phyloP scores from a whole-genome alignment of 2,329 filamentous ascomycete species.

The Neopestalotiopsis sp. region DNA sequence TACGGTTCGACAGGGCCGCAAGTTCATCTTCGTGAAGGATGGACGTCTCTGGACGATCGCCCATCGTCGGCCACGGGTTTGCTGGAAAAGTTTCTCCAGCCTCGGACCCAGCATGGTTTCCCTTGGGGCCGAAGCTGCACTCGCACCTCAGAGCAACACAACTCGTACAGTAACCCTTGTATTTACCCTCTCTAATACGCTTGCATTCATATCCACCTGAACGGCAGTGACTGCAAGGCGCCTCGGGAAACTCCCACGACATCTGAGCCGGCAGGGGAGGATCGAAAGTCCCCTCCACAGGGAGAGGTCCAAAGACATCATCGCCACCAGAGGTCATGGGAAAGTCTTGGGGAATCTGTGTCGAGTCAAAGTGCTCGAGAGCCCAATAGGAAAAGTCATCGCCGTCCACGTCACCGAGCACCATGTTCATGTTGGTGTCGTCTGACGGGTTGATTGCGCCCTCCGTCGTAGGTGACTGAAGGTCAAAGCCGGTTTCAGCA shows the following conservation, averaged over 20 bases:
- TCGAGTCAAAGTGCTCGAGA: conserved; percentile 60
- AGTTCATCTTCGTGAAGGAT: conserved; percentile 44
- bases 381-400: conserved; percentile 67
- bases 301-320: conserved; percentile 37
- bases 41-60: conserved; percentile 46
- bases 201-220: conserved; percentile 64
- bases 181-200: conserved; percentile 62
- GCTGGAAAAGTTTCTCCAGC: conserved; percentile 45
- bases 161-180: conserved; percentile 66
- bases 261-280: conserved; percentile 34
- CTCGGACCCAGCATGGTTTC: conserved; percentile 40
- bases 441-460: conserved; percentile 33
- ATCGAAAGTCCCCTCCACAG: conserved; percentile 20
- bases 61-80: conserved; percentile 52
- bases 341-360: conserved; percentile 43
- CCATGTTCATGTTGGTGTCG: conserved; percentile 52
- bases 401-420: conserved; percentile 60
- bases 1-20: conserved; percentile 26
- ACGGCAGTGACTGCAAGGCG: conserved; percentile 59
- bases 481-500: conserved; percentile 39
- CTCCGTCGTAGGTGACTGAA: conserved; percentile 38
- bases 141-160: conserved; percentile 64
- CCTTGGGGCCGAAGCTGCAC: conserved; percentile 59
- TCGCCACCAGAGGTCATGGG: conserved; percentile 36
- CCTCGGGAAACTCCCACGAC: conserved; percentile 50